phyloP scores from a whole-genome alignment of 768 basidiomycete genomes.

The Naganishia antarctica region DNA sequence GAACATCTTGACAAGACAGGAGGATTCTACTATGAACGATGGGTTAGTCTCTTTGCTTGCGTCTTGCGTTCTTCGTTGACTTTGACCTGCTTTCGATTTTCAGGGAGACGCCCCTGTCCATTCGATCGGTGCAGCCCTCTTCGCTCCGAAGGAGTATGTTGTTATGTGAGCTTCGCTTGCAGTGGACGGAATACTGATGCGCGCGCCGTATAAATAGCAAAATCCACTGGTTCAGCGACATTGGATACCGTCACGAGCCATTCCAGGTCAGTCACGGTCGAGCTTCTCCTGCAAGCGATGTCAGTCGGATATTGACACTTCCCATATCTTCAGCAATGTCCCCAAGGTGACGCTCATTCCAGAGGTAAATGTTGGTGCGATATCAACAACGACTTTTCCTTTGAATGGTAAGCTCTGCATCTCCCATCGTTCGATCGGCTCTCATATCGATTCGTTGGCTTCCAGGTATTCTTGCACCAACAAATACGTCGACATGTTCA shows the following conservation, averaged over 20 bases:
- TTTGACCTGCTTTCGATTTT: slow-evolving; percentile 52
- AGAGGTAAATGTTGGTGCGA: slow-evolving; percentile 85
- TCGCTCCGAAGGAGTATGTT: slow-evolving; percentile 71
- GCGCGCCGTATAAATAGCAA: not conserved
- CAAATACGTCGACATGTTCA: slow-evolving; percentile 57
- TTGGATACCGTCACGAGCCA: slow-evolving; percentile 87
- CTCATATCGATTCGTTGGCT: no score
- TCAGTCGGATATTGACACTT: not conserved
- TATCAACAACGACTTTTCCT: slow-evolving; percentile 64
- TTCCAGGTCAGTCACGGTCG: slow-evolving; percentile 82
- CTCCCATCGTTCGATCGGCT: no score
- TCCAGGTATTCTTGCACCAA: slow-evolving; percentile 78
- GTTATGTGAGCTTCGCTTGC: not conserved
- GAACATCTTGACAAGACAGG: slow-evolving; percentile 72
- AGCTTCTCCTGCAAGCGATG: not conserved
- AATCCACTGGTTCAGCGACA: slow-evolving; percentile 90
- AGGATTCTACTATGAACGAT: slow-evolving; percentile 77
- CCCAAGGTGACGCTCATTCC: slow-evolving; percentile 55
- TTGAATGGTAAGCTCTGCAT: slow-evolving; percentile 43
- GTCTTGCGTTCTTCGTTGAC: not conserved
- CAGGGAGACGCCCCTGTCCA: slow-evolving; percentile 95
- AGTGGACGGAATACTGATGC: no score
- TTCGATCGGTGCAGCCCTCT: slow-evolving; percentile 82
- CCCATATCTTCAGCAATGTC: slow-evolving; percentile 42
- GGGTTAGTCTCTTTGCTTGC: slow-evolving; percentile 52